phyloP scores from a whole-genome alignment of 306 rosid genomes.

The Biancaea sappan region DNA sequence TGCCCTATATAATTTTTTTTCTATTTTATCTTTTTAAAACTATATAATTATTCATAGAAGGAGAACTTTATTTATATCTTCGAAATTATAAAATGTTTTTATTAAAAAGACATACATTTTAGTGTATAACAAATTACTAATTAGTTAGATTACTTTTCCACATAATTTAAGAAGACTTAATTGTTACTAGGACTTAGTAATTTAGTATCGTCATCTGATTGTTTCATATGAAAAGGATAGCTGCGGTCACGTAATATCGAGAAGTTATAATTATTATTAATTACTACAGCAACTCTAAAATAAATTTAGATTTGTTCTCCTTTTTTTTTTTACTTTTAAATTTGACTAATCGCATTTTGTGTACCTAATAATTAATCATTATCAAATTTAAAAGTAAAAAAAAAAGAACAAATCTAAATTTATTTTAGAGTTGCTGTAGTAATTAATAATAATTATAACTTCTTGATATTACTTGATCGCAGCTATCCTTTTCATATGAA shows the following conservation, averaged over 20 bases:
- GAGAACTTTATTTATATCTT: no score
- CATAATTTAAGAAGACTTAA: background rate
- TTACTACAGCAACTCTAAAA: background rate
- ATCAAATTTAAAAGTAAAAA: background rate
- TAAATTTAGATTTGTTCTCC: background rate
- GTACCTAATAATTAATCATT: background rate
- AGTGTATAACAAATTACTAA: no score
- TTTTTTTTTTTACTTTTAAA: background rate
- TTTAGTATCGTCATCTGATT: background rate
- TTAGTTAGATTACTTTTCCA: background rate
- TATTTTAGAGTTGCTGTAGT: background rate
- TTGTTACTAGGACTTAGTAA: background rate
- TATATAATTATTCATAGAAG: no score
- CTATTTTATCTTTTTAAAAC: no score
- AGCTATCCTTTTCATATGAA: background rate
- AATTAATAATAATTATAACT: background rate
- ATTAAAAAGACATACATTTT: no score
- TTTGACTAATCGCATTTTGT: no score
- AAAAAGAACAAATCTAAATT: background rate
- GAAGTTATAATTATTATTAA: constrained; percentile 12
- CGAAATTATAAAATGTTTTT: no score
- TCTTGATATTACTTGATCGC: background rate
- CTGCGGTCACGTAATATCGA: no score
- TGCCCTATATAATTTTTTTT: no score
- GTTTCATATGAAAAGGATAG: background rate